Evolutionary conservation across 1,284 basidiomycete genomes (phyloP), one percentile per base, ranked within the genome.

Genomic region (Boletellus deceptivus): DNA sequence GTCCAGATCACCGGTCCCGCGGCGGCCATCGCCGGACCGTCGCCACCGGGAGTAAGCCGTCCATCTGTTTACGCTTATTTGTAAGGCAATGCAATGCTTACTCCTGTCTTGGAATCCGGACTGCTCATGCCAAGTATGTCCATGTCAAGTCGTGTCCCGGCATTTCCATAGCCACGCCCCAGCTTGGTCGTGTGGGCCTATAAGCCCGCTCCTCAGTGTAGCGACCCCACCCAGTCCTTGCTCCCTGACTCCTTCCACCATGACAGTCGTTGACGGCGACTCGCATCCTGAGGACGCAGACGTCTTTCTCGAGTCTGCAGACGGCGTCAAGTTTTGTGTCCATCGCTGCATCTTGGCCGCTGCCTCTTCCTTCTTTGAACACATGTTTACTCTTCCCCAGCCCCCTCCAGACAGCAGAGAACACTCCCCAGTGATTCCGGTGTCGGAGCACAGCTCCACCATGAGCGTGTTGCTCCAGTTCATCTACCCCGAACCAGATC

Each of bases 381-480:
- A 82, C 49, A 82, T 89, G 82, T 84, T 89, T 63, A 65, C 78
- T 22, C 70, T 89, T 22, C 86, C 86, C 4, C 83, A 87, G 58
- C 67, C 69, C 22, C 59, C 61, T 46, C 35, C 53, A 36, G 49
- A 57, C 18, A 46, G 49, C 39, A 53, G 59, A 31, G 61, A 65
- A 14, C 55, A 59, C 33, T 53, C 67, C n/a, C 81, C 82, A 9
- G 57, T 76, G 43, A 73, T 87, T 37, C 77, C 82, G 6, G 71
- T 86, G 16, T 72, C 80, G 4, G 86, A 89, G 60, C 48, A 70
- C 25, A 65, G 67, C 13, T 56, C 63, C 7, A 70, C 71, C 8
- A 55, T 89, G 2, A 72, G 78, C 37, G 62, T 68, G 8, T 68
- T 88, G 20, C 70, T 89, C 33, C 75, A 73, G 25, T 77, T 82